Evolutionary conservation across 345 rosid species (phyloP).

Genomic region (Brassica napus): Da-Ae NC_063448.1:40520501-40521000

Average conservation of each 20-base stretch:
- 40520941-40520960: slow-evolving; percentile 95
- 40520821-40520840: slow-evolving; percentile 8
- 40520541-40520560: slow-evolving; percentile 88
- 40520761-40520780: not conserved
- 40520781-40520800: too few relatives aligned
- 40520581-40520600: slow-evolving; percentile 1
- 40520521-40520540: slow-evolving; percentile 76
- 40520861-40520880: not conserved
- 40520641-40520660: slow-evolving; percentile 15
- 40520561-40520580: slow-evolving; percentile 26
- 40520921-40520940: slow-evolving; percentile 97
- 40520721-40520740: not conserved
- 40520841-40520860: slow-evolving; percentile 20
- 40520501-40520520: slow-evolving; percentile 94
- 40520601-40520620: not conserved
- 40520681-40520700: not conserved
- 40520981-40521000: slow-evolving; percentile 91
- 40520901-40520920: slow-evolving; percentile 89
- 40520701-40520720: not conserved
- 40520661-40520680: slow-evolving; percentile 3
- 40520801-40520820: not conserved
- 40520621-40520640: slow-evolving; percentile 13
- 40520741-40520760: not conserved
- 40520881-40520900: slow-evolving; percentile 67
- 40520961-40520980: slow-evolving; percentile 94